Conservation (phyloP, 257 asterid species). For the Solanum chiquidenum region DNA sequence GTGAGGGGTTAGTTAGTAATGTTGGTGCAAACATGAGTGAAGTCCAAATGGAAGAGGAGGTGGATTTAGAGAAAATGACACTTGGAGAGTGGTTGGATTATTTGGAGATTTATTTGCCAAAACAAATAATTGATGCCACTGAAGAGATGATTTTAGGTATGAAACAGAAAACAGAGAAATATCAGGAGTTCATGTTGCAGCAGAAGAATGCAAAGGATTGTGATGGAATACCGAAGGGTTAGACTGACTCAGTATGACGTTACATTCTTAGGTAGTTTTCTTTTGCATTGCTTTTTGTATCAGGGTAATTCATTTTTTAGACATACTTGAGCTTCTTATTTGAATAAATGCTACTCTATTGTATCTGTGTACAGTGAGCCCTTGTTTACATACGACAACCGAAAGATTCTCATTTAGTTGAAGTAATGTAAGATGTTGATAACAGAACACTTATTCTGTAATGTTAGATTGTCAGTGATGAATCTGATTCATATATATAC, state of each 20-base stretch:
- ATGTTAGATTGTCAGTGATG: neutral
- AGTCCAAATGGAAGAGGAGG: neutral
- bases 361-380: neutral
- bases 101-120: constrained; percentile 42
- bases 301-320: neutral
- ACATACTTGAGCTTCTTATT: neutral
- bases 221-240: neutral
- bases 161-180: constrained; percentile 42
- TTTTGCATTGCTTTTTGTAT: neutral
- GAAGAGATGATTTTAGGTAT: constrained; percentile 55
- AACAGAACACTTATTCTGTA: neutral
- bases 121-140: constrained; percentile 49
- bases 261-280: neutral
- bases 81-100: constrained; percentile 59
- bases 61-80: constrained; percentile 51
- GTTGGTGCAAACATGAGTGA: constrained; percentile 16
- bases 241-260: neutral
- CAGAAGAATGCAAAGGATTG: constrained; percentile 25
- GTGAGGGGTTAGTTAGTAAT: constrained; percentile 14
- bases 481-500: neutral
- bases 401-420: neutral
- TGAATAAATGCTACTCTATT: neutral
- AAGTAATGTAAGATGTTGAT: neutral
- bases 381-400: neutral
- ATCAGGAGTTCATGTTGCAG: constrained; percentile 43